Percentiles rank a stretch among this genome's conserved stretches.
Evolutionary conservation across 495 filamentous ascomycete species (phyloP).

Genomic region (Penicillium coffeae): DNA sequence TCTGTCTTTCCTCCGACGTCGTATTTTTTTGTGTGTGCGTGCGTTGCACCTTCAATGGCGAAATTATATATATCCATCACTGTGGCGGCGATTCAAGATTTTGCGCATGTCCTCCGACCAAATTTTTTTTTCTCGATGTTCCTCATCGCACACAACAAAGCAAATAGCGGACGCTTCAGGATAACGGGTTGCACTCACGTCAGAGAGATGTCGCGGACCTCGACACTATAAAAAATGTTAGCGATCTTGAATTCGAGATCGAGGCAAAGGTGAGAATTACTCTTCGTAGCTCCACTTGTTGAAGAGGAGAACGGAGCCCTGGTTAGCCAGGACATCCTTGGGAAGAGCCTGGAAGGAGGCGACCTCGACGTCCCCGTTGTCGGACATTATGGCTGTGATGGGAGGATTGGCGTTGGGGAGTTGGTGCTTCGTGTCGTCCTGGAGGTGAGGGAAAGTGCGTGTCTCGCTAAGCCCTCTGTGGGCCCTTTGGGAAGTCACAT

Average conservation of each 20-base stretch:
- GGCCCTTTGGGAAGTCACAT: constrained; percentile 23
- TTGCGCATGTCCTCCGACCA: background rate
- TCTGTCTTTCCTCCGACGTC: background rate
- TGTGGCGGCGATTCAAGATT: background rate
- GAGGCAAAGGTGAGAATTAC: background rate
- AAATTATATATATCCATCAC: background rate
- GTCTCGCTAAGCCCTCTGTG: constrained; percentile 45
- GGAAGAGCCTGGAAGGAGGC: constrained; percentile 76
- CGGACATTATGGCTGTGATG: constrained; percentile 76
- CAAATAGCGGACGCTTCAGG: constrained; percentile 7
- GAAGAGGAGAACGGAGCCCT: constrained; percentile 97
- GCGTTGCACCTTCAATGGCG: background rate
- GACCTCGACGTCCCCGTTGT: constrained; percentile 91
- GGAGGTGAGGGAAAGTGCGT: constrained; percentile 31
- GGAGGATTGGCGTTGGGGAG: constrained; percentile 44
- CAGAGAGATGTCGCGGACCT: constrained; percentile 98
- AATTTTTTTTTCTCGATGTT: background rate
- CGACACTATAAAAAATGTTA: constrained; percentile 51
- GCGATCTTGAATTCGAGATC: background rate
- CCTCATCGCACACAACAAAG: background rate
- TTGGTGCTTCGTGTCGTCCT: constrained; percentile 18
- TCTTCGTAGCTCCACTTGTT: constrained; percentile 91
- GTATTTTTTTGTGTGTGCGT: background rate
- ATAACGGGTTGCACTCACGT: constrained; percentile 66
- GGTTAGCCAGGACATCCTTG: constrained; percentile 87